These are phyloP conservation scores for Diaporthe citrichinensis DNA, from an alignment of 2,329 filamentous ascomycete genomes.

Conservation along the genomic window DNA sequence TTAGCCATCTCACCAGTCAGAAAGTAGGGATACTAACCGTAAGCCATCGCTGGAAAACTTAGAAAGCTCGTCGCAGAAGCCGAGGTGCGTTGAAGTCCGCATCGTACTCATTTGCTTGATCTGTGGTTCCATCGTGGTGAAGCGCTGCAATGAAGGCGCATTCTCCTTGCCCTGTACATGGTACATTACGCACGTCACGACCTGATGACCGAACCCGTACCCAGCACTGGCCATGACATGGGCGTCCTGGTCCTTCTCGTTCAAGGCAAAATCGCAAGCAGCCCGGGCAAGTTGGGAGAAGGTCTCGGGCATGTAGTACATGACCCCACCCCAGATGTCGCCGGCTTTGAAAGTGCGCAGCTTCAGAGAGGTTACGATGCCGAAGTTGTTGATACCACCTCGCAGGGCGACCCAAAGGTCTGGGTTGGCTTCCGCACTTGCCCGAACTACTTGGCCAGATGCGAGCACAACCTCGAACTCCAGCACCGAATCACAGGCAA, in stretches of 20 bases:
- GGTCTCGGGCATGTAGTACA: conserved; percentile 42
- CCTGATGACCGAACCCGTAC: conserved; percentile 42
- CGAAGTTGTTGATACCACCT: conserved; percentile 62
- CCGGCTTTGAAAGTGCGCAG: conserved; percentile 44
- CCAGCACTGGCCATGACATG: conserved; percentile 42
- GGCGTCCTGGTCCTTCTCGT: conserved; percentile 42
- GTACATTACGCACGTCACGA: conserved; percentile 44
- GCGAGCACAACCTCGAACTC: conserved; percentile 40
- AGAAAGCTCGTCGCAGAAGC: conserved; percentile 39
- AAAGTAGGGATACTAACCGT: neutral
- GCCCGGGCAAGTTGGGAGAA: conserved; percentile 41
- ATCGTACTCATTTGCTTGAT: conserved; percentile 42
- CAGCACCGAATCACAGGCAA: conserved; percentile 44
- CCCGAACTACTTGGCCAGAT: conserved; percentile 38
- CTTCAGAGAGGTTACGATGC: conserved; percentile 43
- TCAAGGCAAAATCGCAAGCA: conserved; percentile 42
- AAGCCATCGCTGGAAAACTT: conserved; percentile 19
- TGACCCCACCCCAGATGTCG: conserved; percentile 38
- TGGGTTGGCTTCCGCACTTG: conserved; percentile 46
- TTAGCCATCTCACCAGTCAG: neutral
- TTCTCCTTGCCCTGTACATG: conserved; percentile 43
- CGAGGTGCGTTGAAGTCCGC: conserved; percentile 42
- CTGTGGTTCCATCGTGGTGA: conserved; percentile 43
- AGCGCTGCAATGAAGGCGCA: conserved; percentile 41
- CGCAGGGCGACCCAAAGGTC: conserved; percentile 62